phyloP scores from a whole-genome alignment of 805 yeast species.

The Schwanniomyces vanrijiae region DNA sequence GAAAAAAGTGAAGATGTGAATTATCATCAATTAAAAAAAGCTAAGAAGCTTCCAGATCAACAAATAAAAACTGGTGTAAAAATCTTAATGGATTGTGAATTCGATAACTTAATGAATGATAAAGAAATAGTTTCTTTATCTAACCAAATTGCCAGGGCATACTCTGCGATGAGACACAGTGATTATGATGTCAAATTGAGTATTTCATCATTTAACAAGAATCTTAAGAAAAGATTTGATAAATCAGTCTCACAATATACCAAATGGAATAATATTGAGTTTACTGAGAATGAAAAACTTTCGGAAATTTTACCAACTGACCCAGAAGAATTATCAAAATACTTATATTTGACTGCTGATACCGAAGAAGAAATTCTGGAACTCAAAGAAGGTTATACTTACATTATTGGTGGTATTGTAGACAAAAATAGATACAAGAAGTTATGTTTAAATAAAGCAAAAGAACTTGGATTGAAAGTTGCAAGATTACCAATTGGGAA shows the following conservation, averaged over 20 bases:
- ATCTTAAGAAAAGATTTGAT: conserved; percentile 69
- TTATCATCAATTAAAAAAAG: conserved; percentile 23
- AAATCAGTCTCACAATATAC: conserved; percentile 54
- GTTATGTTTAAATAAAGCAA: conserved; percentile 80
- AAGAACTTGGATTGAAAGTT: conserved; percentile 64
- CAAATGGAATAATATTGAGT: conserved; percentile 67
- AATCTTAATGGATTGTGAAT: conserved; percentile 83
- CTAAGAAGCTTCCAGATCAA: conserved; percentile 31
- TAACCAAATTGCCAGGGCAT: conserved; percentile 78
- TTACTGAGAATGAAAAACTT: conserved; percentile 38
- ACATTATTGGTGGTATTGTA: conserved; percentile 93
- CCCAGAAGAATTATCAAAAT: conserved; percentile 34
- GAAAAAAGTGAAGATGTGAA: conserved; percentile 27
- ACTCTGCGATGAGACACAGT: conserved; percentile 72
- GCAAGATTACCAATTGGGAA: conserved; percentile 86
- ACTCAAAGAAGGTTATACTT: conserved; percentile 69
- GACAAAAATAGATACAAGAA: conserved; percentile 89
- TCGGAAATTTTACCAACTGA: conserved; percentile 26
- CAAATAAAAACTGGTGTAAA: conserved; percentile 51
- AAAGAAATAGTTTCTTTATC: conserved; percentile 69
- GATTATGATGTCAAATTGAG: conserved; percentile 55
- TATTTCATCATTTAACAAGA: conserved; percentile 65
- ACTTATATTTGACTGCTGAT: conserved; percentile 82
- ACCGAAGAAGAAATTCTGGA: conserved; percentile 67
- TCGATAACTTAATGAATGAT: conserved; percentile 85